Conservation (phyloP, 208 protist genomes). For the Endotrypanum monterogeii region DNA sequence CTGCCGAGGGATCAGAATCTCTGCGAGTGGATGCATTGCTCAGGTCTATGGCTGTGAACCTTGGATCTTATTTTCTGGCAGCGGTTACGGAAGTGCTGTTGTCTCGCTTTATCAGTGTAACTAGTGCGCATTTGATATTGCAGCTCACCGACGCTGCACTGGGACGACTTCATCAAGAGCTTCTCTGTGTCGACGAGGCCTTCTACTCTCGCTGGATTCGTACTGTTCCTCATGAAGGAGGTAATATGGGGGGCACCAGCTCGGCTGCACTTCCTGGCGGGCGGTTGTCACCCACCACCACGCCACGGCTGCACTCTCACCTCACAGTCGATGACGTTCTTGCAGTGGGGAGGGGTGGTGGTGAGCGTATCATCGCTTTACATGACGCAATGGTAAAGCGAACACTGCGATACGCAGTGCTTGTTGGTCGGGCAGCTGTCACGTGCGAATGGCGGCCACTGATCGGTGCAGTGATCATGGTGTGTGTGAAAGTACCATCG, state of each 20-base stretch:
- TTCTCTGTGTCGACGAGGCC: slow-evolving; percentile 54
- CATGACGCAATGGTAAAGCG: slow-evolving; percentile 29
- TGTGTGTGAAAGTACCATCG: slow-evolving; percentile 19
- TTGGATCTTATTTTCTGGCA: slow-evolving; percentile 17
- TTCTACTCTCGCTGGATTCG: slow-evolving; percentile 47
- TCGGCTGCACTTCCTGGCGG: neutral
- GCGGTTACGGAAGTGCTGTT: slow-evolving; percentile 27
- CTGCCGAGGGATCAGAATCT: neutral
- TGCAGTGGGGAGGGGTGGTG: slow-evolving; percentile 21
- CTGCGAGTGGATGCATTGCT: slow-evolving; percentile 21
- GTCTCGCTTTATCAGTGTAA: slow-evolving; percentile 1
- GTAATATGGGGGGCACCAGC: neutral
- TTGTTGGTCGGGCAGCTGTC: slow-evolving; percentile 4
- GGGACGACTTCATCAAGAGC: slow-evolving; percentile 26
- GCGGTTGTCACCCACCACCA: neutral
- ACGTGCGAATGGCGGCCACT: slow-evolving; percentile 32
- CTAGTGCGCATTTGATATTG: slow-evolving; percentile 8
- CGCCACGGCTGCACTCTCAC: neutral
- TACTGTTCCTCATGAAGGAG: neutral
- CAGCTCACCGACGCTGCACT: slow-evolving; percentile 32
- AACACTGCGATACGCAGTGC: slow-evolving; percentile 4
- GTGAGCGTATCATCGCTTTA: slow-evolving; percentile 23
- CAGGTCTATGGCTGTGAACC: slow-evolving; percentile 17
- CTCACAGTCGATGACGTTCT: slow-evolving; percentile 22
- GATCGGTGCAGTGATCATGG: slow-evolving; percentile 11